Base-by-base conservation (phyloP, 1,284 basidiomycete genomes). In the Trichosporon sp. region DNA sequence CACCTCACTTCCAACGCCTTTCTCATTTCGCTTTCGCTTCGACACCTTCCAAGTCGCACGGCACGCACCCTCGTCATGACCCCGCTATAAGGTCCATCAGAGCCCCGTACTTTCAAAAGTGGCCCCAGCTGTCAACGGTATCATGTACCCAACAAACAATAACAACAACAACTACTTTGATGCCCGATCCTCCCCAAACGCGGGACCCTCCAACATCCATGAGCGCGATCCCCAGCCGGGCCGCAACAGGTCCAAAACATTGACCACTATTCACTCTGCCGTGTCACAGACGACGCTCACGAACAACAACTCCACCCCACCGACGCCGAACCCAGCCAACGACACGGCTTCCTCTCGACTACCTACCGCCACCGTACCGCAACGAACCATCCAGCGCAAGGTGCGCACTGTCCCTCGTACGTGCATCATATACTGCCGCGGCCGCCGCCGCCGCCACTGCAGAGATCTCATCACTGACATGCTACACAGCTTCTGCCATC, bases 331-430 rank as follows among this genome's bases (percentile, higher is more conserved):
- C 25, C 25, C 27, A 16, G 49, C 49, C 14, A 29, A 54, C 49
- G 49, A 27, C 49, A 2, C 49, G 29, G 49, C 10, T n/a, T 27
- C 25, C 5, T 54, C 49, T 3, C 49, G 11, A n/a, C 27, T 27
- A 3, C 25, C 21, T 4, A 23, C 25, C 4, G 21, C 61, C 44
- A 59, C 31, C n/a, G 23, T 49, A 9, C n/a, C 32, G 6, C 49
- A 54, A n/a, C 21, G 25, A 4, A 6, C 54, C 3, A 13, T 40
- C 10, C 56, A 63, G 44, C 68, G 72, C 59, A 69, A 70, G 49
- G 74, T 76, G 36, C 63, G 70, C 56, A 76, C 73, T 6, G 66
- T 74, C 10, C 74, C 74, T 59, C 74, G 74, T 76, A 59, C 66
- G 74, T 73, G 16, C 19, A 25, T 34, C 9, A 25, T 40, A 32